Conservation (phyloP, 1,139 yeast genomes). For the Kurtzmaniella quercitrusa region DNA sequence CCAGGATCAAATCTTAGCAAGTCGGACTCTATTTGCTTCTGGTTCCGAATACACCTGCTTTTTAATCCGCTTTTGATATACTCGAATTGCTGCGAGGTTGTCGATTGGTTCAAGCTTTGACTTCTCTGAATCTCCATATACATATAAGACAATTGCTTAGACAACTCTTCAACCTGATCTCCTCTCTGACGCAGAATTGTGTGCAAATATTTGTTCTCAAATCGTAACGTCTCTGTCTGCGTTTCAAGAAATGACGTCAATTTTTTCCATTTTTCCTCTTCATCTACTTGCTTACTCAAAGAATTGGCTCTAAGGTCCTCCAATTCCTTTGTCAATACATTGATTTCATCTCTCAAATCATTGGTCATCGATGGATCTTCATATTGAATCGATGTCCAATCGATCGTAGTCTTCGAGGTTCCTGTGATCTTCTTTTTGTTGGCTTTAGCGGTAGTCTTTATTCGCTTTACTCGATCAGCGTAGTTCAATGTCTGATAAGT, state of each 20-base stretch:
- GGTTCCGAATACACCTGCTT: neutral
- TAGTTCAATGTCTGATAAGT: conserved; percentile 69
- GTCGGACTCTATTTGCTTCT: conserved; percentile 2
- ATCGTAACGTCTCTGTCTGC: conserved; percentile 24
- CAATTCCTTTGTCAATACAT: conserved; percentile 24
- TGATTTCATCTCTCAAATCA: conserved; percentile 28
- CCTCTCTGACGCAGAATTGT: conserved; percentile 15
- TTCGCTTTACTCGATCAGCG: conserved; percentile 70
- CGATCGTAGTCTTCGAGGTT: conserved; percentile 16
- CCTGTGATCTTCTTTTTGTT: conserved; percentile 31
- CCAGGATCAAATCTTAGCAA: conserved; percentile 4
- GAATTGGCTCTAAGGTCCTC: conserved; percentile 7
- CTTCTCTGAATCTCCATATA: conserved; percentile 17
- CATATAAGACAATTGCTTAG: conserved; percentile 25
- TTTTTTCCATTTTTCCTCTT: conserved; percentile 17
- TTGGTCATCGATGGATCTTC: conserved; percentile 23
- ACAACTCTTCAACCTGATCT: conserved; percentile 23
- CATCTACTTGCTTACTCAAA: conserved; percentile 2
- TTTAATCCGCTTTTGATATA: neutral
- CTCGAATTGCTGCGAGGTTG: neutral
- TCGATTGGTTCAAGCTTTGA: conserved; percentile 1
- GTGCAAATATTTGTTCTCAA: conserved; percentile 31
- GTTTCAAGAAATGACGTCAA: conserved; percentile 30
- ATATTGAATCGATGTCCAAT: conserved; percentile 20
- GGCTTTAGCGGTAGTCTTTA: conserved; percentile 56